Base-by-base conservation (phyloP, 495 filamentous ascomycete species). In the Bacidia rubella region DNA sequence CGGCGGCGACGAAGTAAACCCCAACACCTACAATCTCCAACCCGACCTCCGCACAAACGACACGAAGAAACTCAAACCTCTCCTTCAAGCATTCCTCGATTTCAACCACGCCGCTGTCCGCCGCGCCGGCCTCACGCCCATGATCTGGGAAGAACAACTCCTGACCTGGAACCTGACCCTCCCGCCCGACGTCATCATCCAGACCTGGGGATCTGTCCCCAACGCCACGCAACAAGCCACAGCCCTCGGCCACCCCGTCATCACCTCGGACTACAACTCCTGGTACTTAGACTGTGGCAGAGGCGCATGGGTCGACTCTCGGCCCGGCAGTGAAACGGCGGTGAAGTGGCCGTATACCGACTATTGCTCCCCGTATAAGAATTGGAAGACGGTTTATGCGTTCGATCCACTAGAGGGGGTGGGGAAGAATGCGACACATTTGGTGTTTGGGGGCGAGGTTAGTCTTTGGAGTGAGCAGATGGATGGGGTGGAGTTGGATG, bases 221-320 rank as follows among this genome's bases (percentile, higher is more conserved):
- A 76, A 10, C 75, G 82, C 51, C 68, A 72, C 55, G 61, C 67
- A 40, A 67, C 77, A 26, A 77, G 52, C 48, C 4, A 49, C 81
- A 1, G 67, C 60, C 2, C 68, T 70, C 52, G 86, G 86, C 2
- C 70, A 83, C 67, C 77, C 81, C 57, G 82, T 77, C 1, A 74
- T 90, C 47, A 75, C 74, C 23, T 85, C 85, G 35, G 81, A 85
- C 63, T 88, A 86, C 64, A 78, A 87, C 48, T 85, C 68, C 57
- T 89, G 83, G 83, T 88, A 90, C 57, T 78, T 90, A 52, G 86
- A 90, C 74, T 90, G 86, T 62, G 86, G 86, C 17, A 73, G 74
- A 51, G 85, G 85, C 27, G 75, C 85, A 57, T 92, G 82, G 82
- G 71, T 90, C 51, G 77, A 82, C 70, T 80, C 83, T 50, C 63